These are phyloP conservation scores for Klebsormidium nitens DNA, from an alignment of 139 green algal species.

Conservation along the genomic window DNA sequence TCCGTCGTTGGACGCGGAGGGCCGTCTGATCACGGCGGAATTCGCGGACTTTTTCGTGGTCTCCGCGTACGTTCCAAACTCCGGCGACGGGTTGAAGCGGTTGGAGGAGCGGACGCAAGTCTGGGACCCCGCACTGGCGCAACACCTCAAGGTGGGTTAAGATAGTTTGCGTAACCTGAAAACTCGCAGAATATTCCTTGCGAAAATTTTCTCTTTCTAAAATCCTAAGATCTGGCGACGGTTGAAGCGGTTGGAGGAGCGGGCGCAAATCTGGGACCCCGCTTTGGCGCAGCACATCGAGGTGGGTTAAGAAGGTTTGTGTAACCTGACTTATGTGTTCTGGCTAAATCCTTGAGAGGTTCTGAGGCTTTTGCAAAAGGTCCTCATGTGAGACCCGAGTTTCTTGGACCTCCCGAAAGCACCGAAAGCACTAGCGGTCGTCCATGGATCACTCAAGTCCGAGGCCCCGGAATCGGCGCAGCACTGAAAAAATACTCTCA, in stretches of 20 bases:
- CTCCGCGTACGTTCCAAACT: slow-evolving; percentile 40
- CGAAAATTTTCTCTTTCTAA: slow-evolving; percentile 40
- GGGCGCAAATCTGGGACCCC: slow-evolving; percentile 37
- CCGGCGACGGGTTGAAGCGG: slow-evolving; percentile 30
- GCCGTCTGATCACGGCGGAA: slow-evolving; percentile 38
- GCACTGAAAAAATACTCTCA: too few relatives aligned
- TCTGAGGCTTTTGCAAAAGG: too few relatives aligned
- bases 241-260: slow-evolving; percentile 39
- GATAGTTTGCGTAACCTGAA: too few relatives aligned
- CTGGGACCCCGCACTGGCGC: slow-evolving; percentile 37
- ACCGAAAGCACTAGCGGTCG: too few relatives aligned
- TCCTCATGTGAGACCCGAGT: too few relatives aligned
- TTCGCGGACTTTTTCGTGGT: slow-evolving; percentile 38
- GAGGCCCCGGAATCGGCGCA: too few relatives aligned
- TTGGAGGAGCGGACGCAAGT: slow-evolving; percentile 36
- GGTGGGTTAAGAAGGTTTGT: background rate
- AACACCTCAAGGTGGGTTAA: slow-evolving; percentile 33
- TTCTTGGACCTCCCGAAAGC: too few relatives aligned
- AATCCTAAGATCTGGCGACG: slow-evolving; percentile 35
- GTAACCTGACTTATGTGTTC: too few relatives aligned
- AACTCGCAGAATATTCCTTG: too few relatives aligned
- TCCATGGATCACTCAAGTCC: too few relatives aligned
- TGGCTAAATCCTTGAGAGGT: too few relatives aligned
- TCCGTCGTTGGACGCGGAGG: slow-evolving; percentile 37
- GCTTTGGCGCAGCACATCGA: slow-evolving; percentile 34